Conservation (phyloP, 306 rosid genomes). For the Dalbergia cochinchinensis region DNA sequence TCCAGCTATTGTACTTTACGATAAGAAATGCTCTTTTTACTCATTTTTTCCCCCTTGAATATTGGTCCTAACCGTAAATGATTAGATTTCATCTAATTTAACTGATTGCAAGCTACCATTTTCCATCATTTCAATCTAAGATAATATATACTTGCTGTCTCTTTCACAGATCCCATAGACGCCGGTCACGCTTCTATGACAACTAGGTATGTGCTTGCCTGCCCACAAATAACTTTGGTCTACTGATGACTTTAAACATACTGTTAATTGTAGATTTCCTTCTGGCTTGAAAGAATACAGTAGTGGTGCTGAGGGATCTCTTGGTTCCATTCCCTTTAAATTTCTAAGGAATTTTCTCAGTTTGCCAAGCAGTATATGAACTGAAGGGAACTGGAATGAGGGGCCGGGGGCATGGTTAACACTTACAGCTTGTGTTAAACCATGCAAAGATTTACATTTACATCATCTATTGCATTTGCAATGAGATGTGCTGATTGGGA, state of each 20-base stretch:
- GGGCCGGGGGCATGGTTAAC: conserved; percentile 44
- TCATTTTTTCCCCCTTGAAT: not conserved
- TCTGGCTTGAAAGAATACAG: not conserved
- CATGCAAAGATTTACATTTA: conserved; percentile 54
- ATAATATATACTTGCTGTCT: not conserved
- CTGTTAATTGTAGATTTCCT: conserved; percentile 10
- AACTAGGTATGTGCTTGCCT: conserved; percentile 70
- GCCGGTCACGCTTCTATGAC: conserved; percentile 84
- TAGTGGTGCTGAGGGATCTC: not conserved
- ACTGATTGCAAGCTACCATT: conserved; percentile 10
- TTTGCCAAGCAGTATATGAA: conserved; percentile 38
- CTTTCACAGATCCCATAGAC: conserved; percentile 72
- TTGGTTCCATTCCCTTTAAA: conserved; percentile 15
- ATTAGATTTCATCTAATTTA: conserved; percentile 29
- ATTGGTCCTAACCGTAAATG: not conserved
- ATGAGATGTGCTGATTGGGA: conserved; percentile 52
- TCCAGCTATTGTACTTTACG: conserved; percentile 5
- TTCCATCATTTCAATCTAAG: conserved; percentile 20
- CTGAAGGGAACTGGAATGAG: conserved; percentile 40
- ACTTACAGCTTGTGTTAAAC: conserved; percentile 10
- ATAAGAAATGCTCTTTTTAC: not conserved
- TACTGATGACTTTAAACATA: not conserved
- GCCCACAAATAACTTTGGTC: not conserved
- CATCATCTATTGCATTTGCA: conserved; percentile 48
- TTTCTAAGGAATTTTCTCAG: conserved; percentile 22